A percentile compares a stretch with the other conserved stretches of the same genome.
phyloP scores from a whole-genome alignment of 495 filamentous ascomycete genomes.

The Jackrogersella minutella region DNA sequence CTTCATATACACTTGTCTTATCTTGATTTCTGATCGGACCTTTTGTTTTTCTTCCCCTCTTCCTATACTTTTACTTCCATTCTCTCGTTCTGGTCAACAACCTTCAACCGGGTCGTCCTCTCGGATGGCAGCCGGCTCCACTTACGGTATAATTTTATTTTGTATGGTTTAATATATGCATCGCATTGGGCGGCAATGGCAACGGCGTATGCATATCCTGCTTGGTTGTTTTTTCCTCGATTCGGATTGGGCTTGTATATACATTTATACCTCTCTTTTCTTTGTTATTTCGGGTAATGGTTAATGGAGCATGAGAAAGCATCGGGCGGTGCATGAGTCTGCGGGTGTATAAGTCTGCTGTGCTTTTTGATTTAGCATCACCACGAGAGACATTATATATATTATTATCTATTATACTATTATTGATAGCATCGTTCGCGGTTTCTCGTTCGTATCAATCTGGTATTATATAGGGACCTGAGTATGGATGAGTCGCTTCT shows the following conservation, averaged over 20 bases:
- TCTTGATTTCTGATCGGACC: background rate
- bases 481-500: constrained; percentile 12
- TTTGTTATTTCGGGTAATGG: background rate
- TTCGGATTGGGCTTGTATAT: constrained; percentile 17
- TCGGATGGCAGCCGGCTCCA: constrained; percentile 6
- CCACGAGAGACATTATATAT: background rate
- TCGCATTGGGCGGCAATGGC: constrained; percentile 32
- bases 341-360: constrained; percentile 23
- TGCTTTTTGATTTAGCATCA: constrained; percentile 8
- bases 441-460: constrained; percentile 13
- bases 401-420: background rate
- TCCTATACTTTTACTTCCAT: background rate
- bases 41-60: constrained; percentile 2
- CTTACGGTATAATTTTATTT: constrained; percentile 27
- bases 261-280: constrained; percentile 18
- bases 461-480: background rate
- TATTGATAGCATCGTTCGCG: constrained; percentile 1
- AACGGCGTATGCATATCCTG: constrained; percentile 28
- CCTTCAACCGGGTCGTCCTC: constrained; percentile 2
- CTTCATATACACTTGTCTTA: constrained; percentile 34
- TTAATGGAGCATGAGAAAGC: constrained; percentile 26
- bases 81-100: constrained; percentile 10
- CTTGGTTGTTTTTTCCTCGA: constrained; percentile 8
- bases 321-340: constrained; percentile 24
- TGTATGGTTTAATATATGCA: constrained; percentile 20